Evolutionary conservation across 2,329 filamentous ascomycete genomes (phyloP).

Genomic region (Cladophialophora carrionii): DNA sequence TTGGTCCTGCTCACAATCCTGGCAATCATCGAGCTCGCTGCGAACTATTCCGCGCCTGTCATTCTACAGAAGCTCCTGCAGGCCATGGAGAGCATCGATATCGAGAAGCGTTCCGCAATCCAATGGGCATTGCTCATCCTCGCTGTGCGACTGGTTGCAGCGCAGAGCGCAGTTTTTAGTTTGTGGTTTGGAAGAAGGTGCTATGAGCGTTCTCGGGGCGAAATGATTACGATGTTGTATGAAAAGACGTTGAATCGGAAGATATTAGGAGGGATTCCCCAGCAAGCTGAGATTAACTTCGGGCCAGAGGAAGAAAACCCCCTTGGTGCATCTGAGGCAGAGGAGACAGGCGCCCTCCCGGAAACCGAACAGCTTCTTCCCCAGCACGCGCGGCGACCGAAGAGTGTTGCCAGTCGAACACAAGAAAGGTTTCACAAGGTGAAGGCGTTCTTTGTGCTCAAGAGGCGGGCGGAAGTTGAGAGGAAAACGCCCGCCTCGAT

Average conservation of each 20-base stretch:
- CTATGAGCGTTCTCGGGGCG: conserved; percentile 82
- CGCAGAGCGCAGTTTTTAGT: conserved; percentile 69
- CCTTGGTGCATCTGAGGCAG: background rate
- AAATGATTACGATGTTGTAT: conserved; percentile 83
- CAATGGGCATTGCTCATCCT: conserved; percentile 68
- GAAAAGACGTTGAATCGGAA: conserved; percentile 75
- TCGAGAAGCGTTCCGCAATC: conserved; percentile 61
- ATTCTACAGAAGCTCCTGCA: conserved; percentile 72
- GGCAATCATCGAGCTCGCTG: conserved; percentile 64
- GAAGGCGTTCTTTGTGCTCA: conserved; percentile 14
- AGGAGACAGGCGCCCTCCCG: conserved; percentile 23
- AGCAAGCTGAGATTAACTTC: conserved; percentile 37
- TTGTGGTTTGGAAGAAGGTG: conserved; percentile 82
- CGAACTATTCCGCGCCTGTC: conserved; percentile 65
- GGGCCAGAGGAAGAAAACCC: conserved; percentile 40
- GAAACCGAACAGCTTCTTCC: conserved; percentile 25
- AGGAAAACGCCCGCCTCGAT: conserved; percentile 69
- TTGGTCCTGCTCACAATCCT: conserved; percentile 68
- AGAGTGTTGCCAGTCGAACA: conserved; percentile 18
- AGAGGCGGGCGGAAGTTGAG: conserved; percentile 35
- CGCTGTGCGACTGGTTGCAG: conserved; percentile 61
- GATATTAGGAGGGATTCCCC: conserved; percentile 48
- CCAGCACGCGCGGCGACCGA: conserved; percentile 37
- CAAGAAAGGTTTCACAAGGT: conserved; percentile 10
- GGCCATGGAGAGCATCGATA: conserved; percentile 62